Evolutionary conservation across 1,284 basidiomycete genomes (phyloP).

Genomic region (Wolfiporia cocos): DNA sequence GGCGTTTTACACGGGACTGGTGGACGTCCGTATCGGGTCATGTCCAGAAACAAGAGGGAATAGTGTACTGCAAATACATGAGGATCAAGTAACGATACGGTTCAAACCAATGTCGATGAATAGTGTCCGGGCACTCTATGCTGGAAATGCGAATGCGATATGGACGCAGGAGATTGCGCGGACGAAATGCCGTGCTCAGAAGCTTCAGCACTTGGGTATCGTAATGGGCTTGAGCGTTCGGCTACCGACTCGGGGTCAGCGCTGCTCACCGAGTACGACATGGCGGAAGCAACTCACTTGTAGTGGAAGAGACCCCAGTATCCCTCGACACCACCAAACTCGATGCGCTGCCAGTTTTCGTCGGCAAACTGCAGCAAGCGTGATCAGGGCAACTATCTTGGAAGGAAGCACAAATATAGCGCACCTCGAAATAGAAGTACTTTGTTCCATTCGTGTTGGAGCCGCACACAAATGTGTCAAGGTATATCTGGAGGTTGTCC

Average conservation of each 20-base stretch:
- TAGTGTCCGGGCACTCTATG: not conserved
- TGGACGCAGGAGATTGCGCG: not conserved
- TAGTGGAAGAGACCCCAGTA: conserved; percentile 62
- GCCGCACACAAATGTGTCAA: conserved; percentile 85
- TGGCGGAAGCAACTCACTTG: conserved; percentile 31
- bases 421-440: conserved; percentile 83
- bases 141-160: not conserved
- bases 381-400: not conserved
- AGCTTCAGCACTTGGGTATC: conserved; percentile 19
- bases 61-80: not conserved
- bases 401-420: conserved; percentile 18
- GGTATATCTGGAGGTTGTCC: conserved; percentile 62
- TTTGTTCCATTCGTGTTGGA: conserved; percentile 76
- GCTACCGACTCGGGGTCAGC: too few relatives aligned
- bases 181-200: not conserved
- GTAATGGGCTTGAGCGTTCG: conserved; percentile 27
- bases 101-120: not conserved
- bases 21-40: too few relatives aligned
- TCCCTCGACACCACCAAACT: conserved; percentile 84
- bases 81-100: not conserved
- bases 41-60: not conserved
- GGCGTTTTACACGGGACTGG: too few relatives aligned
- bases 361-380: conserved; percentile 62
- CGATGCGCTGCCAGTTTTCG: conserved; percentile 75
- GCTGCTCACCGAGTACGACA: not conserved